These are phyloP conservation scores for Beta macrorhiza DNA, from an alignment of 179 eudicot species.

Conservation along the genomic window DNA sequence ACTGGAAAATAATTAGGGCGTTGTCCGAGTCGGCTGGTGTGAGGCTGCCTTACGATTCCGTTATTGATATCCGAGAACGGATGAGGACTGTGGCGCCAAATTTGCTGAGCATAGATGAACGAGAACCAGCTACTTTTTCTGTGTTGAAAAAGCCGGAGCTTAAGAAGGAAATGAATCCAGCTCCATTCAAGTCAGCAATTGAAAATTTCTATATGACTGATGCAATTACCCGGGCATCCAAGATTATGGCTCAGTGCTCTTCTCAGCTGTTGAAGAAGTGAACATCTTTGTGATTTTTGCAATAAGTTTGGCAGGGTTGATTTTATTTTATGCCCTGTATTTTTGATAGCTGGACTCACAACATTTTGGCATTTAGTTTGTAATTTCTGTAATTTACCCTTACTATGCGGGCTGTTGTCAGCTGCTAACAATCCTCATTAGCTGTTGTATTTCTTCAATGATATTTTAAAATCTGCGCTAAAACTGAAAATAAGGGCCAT, in stretches of 20 bases:
- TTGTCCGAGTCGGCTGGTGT: slow-evolving; percentile 84
- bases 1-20: slow-evolving; percentile 92
- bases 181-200: slow-evolving; percentile 60
- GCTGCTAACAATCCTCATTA: slow-evolving; percentile 13
- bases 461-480: neutral
- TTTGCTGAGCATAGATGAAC: slow-evolving; percentile 67
- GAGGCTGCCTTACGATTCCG: slow-evolving; percentile 69
- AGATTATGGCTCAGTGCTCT: slow-evolving; percentile 98
- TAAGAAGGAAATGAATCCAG: slow-evolving; percentile 37
- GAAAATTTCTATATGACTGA: slow-evolving; percentile 98
- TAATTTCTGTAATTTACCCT: slow-evolving; percentile 26
- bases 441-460: slow-evolving; percentile 26
- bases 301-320: slow-evolving; percentile 24
- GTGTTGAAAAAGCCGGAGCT: slow-evolving; percentile 56
- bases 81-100: slow-evolving; percentile 84
- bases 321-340: slow-evolving; percentile 22
- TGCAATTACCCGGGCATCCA: slow-evolving; percentile 89
- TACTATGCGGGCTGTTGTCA: slow-evolving; percentile 25
- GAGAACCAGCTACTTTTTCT: slow-evolving; percentile 69
- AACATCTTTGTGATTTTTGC: slow-evolving; percentile 14
- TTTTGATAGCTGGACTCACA: slow-evolving; percentile 21
- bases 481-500: slow-evolving; percentile 22
- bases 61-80: slow-evolving; percentile 54
- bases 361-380: slow-evolving; percentile 25
- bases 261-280: slow-evolving; percentile 67